These are phyloP conservation scores for Phytophthora colocasiae DNA, from an alignment of 352 stramenopile genomes.

Conservation along the genomic window DNA sequence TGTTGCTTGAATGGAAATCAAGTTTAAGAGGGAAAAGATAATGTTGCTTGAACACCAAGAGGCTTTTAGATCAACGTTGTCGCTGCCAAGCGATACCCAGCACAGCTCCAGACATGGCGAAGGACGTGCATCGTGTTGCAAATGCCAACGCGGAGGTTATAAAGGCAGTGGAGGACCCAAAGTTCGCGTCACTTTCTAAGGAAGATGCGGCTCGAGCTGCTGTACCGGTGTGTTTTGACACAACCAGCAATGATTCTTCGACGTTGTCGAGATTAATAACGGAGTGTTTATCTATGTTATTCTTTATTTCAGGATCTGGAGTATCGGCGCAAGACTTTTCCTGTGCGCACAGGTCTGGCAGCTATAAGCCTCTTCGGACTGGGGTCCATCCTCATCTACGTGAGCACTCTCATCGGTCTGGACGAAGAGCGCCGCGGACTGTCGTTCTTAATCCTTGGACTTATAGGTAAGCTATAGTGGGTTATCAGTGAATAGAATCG, in stretches of 20 bases:
- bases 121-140: conserved; percentile 53
- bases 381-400: conserved; percentile 76
- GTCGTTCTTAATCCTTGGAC: conserved; percentile 80
- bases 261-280: no score
- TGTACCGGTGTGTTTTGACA: conserved; percentile 29
- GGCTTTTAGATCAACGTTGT: neutral
- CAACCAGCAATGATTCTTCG: no score
- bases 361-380: conserved; percentile 74
- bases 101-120: conserved; percentile 46
- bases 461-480: conserved; percentile 59
- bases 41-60: conserved; percentile 28
- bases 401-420: conserved; percentile 78
- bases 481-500: no score
- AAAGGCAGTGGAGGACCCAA: conserved; percentile 41
- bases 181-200: conserved; percentile 51
- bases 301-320: conserved; percentile 34
- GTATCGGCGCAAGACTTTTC: conserved; percentile 63
- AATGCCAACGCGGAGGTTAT: conserved; percentile 35
- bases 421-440: conserved; percentile 78
- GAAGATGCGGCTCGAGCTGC: conserved; percentile 34
- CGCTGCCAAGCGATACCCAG: neutral
- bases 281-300: no score
- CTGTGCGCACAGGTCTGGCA: conserved; percentile 76
- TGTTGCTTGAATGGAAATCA: conserved; percentile 14
- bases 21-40: neutral